These are phyloP conservation scores for Phytophthora tubulina DNA, from an alignment of 352 stramenopile genomes.

Conservation along the genomic window DNA sequence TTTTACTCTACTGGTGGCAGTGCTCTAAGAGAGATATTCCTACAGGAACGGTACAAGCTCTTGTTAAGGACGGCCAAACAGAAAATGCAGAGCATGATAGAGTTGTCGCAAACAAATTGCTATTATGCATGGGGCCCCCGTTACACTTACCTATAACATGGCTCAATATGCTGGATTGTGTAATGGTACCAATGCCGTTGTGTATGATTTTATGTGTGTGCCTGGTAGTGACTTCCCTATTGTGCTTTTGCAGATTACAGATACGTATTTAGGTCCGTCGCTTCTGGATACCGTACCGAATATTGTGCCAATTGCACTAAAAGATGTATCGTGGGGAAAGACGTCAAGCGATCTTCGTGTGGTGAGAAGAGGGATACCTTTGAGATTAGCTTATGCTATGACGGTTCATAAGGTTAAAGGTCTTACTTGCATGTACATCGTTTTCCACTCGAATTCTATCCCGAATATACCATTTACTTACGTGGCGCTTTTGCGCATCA, in stretches of 20 bases:
- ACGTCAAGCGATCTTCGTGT: not conserved
- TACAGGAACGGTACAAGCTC: not conserved
- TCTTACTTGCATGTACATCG: not conserved
- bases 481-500: not conserved
- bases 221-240: not conserved
- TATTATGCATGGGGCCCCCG: not conserved
- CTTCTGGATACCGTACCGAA: not conserved
- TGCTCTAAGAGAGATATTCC: not conserved
- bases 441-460: conserved; percentile 10
- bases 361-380: conserved; percentile 1
- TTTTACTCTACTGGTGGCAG: too few species aligned
- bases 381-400: conserved; percentile 14
- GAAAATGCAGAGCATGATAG: not conserved
- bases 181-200: too few species aligned
- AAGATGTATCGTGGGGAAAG: not conserved
- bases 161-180: not conserved
- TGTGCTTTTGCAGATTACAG: not conserved
- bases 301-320: not conserved
- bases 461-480: conserved; percentile 4
- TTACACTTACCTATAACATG: conserved; percentile 2
- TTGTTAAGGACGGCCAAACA: not conserved
- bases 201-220: conserved; percentile 8
- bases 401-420: conserved; percentile 20
- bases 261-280: not conserved
- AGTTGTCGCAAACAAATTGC: not conserved